Evolutionary conservation across 2,329 filamentous ascomycete species (phyloP), one percentile per base, ranked within the genome.

Genomic region (Leptographium lundbergii): DNA sequence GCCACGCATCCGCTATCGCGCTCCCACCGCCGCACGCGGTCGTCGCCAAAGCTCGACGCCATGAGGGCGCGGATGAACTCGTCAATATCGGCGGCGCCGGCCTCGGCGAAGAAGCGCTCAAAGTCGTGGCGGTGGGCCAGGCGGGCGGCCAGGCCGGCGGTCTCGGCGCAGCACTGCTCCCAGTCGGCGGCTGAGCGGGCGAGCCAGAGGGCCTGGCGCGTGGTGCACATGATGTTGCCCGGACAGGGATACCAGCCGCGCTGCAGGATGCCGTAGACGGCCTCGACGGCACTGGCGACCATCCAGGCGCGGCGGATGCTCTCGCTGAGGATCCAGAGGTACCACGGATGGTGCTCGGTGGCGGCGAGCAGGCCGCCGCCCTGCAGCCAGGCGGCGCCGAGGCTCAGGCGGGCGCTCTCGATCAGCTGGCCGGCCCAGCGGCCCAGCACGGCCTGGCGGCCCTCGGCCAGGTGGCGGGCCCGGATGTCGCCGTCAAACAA

Each of bases 401-500:
- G 22, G 27, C 32, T 56, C 13, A 50, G 53, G 1, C 51, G 51
- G 1, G 57, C 58, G 17, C 42, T 29, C 19, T 53, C 47, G 4
- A 59, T 17, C 24, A 61, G n/a, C 47, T 56, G 58, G 22, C 4
- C 7, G 2, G 48, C 32, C 58, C 60, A 61, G 22, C 22, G 7
- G 14, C 27, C 19, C 6, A 62, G 59, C 4, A 56, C 22, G 1
- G 36, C 65, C 32, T 68, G 70, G 58, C 61, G 69, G 62, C 59
- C 65, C 59, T 72, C 76, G 29, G 74, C 73, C 4, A 71, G 65
- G 39, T 70, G 67, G 1, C 73, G 70, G 6, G 71, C 67, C 19
- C 69, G 65, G n/a, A 79, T 73, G 63, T 79, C 74, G 17, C 74
- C 75, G 63, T 80, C 77, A 59, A 79, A 80, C 36, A 81, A 67